Evolutionary conservation across 2,329 filamentous ascomycete genomes (phyloP).

Genomic region (Pseudocercospora pini-densiflorae): DNA sequence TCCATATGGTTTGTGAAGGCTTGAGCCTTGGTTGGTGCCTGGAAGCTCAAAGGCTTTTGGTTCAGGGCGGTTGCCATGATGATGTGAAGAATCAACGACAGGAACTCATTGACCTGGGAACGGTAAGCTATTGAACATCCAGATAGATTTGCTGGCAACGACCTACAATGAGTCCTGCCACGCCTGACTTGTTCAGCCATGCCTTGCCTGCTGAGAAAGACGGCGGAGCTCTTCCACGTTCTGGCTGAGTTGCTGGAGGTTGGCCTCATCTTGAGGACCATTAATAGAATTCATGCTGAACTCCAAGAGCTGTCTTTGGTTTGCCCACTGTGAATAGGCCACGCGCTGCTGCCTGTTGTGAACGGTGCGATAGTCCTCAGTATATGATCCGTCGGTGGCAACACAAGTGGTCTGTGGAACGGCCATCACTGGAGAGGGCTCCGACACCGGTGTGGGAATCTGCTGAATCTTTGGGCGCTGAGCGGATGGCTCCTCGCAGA

Average conservation of each 20-base stretch:
- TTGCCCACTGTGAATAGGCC: conserved; percentile 34
- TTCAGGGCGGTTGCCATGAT: neutral
- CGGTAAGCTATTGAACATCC: neutral
- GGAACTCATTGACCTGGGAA: neutral
- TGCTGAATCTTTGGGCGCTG: conserved; percentile 22
- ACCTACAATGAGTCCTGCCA: neutral
- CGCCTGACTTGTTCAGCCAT: conserved; percentile 30
- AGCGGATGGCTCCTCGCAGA: conserved; percentile 28
- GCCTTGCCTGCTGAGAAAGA: conserved; percentile 33
- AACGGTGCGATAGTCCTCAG: conserved; percentile 7
- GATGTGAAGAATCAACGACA: neutral
- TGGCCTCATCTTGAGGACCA: conserved; percentile 33
- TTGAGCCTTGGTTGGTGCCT: neutral
- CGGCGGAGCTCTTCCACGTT: conserved; percentile 34
- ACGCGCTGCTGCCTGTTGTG: conserved; percentile 22
- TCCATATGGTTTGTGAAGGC: neutral
- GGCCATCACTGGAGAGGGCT: conserved; percentile 11
- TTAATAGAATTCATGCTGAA: conserved; percentile 33
- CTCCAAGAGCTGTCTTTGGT: conserved; percentile 31
- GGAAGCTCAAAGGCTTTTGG: neutral
- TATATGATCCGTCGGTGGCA: conserved; percentile 12
- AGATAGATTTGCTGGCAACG: neutral
- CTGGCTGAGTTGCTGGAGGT: conserved; percentile 31
- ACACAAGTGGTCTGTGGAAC: conserved; percentile 13
- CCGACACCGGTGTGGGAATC: conserved; percentile 18